Percentiles rank a stretch among this genome's conserved stretches.
These are phyloP conservation scores for Skeletonema potamos DNA, from an alignment of 108 stramenopile species.

Conservation along the genomic window DNA sequence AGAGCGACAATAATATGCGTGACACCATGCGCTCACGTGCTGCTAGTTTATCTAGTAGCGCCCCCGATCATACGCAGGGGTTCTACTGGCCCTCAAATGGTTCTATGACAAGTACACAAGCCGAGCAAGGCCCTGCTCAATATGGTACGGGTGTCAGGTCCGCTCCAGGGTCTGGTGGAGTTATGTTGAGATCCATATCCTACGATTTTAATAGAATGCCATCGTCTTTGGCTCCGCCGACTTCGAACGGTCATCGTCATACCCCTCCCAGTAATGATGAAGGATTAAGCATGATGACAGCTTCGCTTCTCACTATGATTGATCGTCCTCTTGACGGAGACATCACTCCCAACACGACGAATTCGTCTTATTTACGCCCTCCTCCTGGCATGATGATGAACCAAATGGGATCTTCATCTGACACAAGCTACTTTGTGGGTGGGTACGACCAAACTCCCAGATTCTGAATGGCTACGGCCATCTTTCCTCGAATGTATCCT, in stretches of 20 bases:
- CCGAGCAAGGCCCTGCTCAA: not conserved
- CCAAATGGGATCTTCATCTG: not conserved
- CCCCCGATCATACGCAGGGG: conserved; percentile 1
- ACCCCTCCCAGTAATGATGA: conserved; percentile 48
- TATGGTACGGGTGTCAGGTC: not conserved
- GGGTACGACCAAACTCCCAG: not conserved
- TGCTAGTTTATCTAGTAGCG: not conserved
- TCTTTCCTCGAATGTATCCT: not conserved
- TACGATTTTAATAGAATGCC: not conserved
- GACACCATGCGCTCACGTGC: conserved; percentile 11
- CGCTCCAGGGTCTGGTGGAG: conserved; percentile 11
- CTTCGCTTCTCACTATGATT: conserved; percentile 81
- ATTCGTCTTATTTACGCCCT: not conserved
- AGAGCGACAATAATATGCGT: conserved; percentile 1
- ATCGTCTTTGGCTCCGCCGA: not conserved
- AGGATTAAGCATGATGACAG: conserved; percentile 86
- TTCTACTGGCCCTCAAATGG: conserved; percentile 22
- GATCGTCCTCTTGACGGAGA: conserved; percentile 23
- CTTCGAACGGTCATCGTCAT: not conserved
- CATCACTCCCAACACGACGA: not conserved
- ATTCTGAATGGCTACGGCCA: not conserved
- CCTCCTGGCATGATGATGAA: not conserved
- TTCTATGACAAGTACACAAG: conserved; percentile 18
- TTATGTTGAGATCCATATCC: not conserved
- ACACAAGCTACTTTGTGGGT: not conserved